Percentiles rank a stretch among this genome's conserved stretches.
These are phyloP conservation scores for Ophiocordyceps camponoti-saundersi DNA, from an alignment of 2,329 filamentous ascomycete species.

Conservation along the genomic window DNA sequence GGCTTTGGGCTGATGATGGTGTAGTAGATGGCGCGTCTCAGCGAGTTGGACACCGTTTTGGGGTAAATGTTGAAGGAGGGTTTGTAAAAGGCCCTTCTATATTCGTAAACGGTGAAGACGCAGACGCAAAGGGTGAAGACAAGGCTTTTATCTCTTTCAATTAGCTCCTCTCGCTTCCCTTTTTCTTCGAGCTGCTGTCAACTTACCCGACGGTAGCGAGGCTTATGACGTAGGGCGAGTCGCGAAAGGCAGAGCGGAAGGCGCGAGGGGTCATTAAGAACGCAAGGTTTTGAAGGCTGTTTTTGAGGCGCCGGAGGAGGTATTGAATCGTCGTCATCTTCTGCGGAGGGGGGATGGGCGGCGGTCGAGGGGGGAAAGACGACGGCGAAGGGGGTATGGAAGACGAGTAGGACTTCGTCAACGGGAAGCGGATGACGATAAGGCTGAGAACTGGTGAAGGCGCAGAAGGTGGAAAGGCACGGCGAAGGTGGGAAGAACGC, in stretches of 20 bases:
- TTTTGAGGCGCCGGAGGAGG: slow-evolving; percentile 12
- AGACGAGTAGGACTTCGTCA: too few species aligned
- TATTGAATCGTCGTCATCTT: slow-evolving; percentile 16
- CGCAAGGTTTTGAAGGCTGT: slow-evolving; percentile 16
- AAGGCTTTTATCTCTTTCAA: too few species aligned
- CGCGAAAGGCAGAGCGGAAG: slow-evolving; percentile 16
- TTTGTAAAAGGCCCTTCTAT: slow-evolving; percentile 38
- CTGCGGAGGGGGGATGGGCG: slow-evolving; percentile 7
- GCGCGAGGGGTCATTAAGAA: slow-evolving; percentile 17
- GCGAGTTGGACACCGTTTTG: slow-evolving; percentile 54
- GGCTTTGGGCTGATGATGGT: slow-evolving; percentile 62
- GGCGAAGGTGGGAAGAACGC: too few species aligned
- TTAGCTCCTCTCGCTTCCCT: neutral
- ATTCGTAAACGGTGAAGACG: slow-evolving; percentile 19
- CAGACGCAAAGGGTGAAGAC: slow-evolving; percentile 12
- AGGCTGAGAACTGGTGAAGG: too few species aligned
- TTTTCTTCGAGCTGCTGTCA: neutral
- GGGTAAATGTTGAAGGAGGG: slow-evolving; percentile 42
- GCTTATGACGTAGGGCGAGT: slow-evolving; percentile 13
- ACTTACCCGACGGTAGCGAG: slow-evolving; percentile 15
- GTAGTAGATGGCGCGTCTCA: slow-evolving; percentile 77
- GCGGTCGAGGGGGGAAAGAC: neutral
- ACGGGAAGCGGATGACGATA: too few species aligned
- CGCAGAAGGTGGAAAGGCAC: too few species aligned
- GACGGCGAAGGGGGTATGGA: too few species aligned